Conservation (phyloP, 164 flowering plant genomes). For the Akebia trifoliata region DNA sequence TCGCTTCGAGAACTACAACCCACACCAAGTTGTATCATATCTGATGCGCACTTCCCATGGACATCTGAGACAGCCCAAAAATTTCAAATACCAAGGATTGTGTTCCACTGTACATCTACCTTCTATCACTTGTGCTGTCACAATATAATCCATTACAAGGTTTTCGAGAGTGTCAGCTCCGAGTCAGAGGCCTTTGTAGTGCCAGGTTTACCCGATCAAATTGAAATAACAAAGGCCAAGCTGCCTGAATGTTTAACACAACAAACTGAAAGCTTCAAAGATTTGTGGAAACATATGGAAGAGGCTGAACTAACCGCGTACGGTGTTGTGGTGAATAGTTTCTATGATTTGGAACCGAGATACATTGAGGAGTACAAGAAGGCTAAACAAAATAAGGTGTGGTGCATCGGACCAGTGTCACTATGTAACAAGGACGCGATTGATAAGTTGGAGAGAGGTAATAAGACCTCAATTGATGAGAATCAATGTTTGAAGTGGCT, state of each 20-base stretch:
- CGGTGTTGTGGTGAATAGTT: slow-evolving; percentile 36
- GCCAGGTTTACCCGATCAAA: slow-evolving; percentile 43
- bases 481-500: slow-evolving; percentile 37
- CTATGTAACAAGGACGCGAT: slow-evolving; percentile 20
- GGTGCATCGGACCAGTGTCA: slow-evolving; percentile 50
- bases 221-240: slow-evolving; percentile 34
- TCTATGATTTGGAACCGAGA: slow-evolving; percentile 32
- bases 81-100: slow-evolving; percentile 40
- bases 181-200: slow-evolving; percentile 31
- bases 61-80: slow-evolving; percentile 25
- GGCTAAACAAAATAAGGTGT: slow-evolving; percentile 17
- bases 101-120: slow-evolving; percentile 35
- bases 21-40: slow-evolving; percentile 39
- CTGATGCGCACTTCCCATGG: slow-evolving; percentile 39
- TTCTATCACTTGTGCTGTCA: slow-evolving; percentile 25
- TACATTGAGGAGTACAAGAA: slow-evolving; percentile 26
- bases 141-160: slow-evolving; percentile 8
- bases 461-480: slow-evolving; percentile 18
- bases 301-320: slow-evolving; percentile 15
- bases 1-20: slow-evolving; percentile 22
- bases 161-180: slow-evolving; percentile 17
- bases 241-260: slow-evolving; percentile 15
- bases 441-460: slow-evolving; percentile 37
- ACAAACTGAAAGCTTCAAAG: neutral
- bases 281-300: slow-evolving; percentile 1